Evolutionary conservation across 2,329 filamentous ascomycete species (phyloP).

Genomic region (Stylonectria norvegica): DNA sequence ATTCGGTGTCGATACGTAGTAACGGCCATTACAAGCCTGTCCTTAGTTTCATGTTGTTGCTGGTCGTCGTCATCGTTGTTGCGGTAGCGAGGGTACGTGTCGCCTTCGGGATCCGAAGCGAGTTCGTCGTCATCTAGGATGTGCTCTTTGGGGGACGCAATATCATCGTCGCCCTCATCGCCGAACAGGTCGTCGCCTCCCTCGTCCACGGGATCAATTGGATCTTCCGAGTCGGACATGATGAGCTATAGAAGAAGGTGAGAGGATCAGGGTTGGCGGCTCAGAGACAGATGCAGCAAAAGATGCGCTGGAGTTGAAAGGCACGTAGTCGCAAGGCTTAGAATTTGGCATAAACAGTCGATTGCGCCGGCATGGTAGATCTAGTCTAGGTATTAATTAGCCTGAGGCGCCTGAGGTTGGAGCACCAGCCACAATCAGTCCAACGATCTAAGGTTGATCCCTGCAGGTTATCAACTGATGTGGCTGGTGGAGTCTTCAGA

Average conservation of each 20-base stretch:
- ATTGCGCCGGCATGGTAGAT: too few relatives aligned
- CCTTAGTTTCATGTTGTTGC: conserved; percentile 44
- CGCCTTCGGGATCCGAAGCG: conserved; percentile 48
- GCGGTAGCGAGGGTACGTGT: conserved; percentile 38
- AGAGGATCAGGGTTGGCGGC: neutral
- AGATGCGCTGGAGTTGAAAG: conserved; percentile 1
- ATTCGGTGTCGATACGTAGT: conserved; percentile 66
- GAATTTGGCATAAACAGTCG: neutral
- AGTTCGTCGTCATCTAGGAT: conserved; percentile 61
- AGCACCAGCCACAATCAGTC: conserved; percentile 15
- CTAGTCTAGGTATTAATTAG: too few relatives aligned
- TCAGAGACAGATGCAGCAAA: neutral
- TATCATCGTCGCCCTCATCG: conserved; percentile 57
- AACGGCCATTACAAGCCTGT: conserved; percentile 60
- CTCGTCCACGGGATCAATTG: conserved; percentile 50
- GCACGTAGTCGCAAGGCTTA: conserved; percentile 12
- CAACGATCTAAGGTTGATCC: too few relatives aligned
- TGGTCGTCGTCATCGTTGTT: conserved; percentile 47
- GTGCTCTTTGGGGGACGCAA: conserved; percentile 57
- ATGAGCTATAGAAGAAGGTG: conserved; percentile 1
- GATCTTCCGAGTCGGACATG: conserved; percentile 58
- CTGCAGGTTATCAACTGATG: too few relatives aligned
- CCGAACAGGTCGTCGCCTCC: conserved; percentile 62
- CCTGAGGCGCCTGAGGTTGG: conserved; percentile 16
- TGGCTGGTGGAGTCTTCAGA: conserved; percentile 1